Conservation (phyloP, 352 stramenopile species). For the Phytophthora megakarya region DNA sequence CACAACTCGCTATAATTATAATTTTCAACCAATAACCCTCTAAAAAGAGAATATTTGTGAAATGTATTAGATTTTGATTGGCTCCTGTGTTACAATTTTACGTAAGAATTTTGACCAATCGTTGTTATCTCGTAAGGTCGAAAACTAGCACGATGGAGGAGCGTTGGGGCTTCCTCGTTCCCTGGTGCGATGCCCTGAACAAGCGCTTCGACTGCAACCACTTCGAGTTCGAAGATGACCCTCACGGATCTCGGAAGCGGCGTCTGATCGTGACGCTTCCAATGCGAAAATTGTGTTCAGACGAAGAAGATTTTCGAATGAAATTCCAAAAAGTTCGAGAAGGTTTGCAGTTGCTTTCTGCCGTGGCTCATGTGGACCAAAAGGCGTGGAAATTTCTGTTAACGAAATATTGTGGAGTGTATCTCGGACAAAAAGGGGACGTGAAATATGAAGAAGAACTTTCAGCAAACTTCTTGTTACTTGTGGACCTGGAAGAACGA, state of each 20-base stretch:
- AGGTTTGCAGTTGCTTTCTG: slow-evolving; percentile 29
- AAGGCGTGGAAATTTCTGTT: slow-evolving; percentile 32
- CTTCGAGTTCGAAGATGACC: not conserved
- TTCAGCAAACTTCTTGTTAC: not conserved
- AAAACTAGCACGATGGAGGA: not conserved
- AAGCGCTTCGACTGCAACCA: not conserved
- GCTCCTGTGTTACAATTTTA: too few relatives aligned
- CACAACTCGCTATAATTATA: too few relatives aligned
- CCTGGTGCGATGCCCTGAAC: slow-evolving; percentile 12
- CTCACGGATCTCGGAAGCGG: not conserved
- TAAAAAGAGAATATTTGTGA: too few relatives aligned
- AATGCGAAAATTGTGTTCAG: slow-evolving; percentile 6
- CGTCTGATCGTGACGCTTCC: slow-evolving; percentile 15
- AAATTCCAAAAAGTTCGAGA: slow-evolving; percentile 22
- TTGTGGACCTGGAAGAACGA: not conserved
- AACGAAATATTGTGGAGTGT: slow-evolving; percentile 18
- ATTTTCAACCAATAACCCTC: too few relatives aligned
- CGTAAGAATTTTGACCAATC: too few relatives aligned
- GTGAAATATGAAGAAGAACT: slow-evolving; percentile 9
- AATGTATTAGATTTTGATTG: too few relatives aligned
- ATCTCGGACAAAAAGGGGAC: not conserved
- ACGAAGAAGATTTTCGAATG: slow-evolving; percentile 4
- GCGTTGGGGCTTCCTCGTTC: slow-evolving; percentile 16
- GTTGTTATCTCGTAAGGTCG: too few relatives aligned
- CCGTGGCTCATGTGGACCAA: slow-evolving; percentile 28